These are phyloP conservation scores for Malassezia furfur DNA, from an alignment of 1,284 basidiomycete species.

Conservation along the genomic window DNA sequence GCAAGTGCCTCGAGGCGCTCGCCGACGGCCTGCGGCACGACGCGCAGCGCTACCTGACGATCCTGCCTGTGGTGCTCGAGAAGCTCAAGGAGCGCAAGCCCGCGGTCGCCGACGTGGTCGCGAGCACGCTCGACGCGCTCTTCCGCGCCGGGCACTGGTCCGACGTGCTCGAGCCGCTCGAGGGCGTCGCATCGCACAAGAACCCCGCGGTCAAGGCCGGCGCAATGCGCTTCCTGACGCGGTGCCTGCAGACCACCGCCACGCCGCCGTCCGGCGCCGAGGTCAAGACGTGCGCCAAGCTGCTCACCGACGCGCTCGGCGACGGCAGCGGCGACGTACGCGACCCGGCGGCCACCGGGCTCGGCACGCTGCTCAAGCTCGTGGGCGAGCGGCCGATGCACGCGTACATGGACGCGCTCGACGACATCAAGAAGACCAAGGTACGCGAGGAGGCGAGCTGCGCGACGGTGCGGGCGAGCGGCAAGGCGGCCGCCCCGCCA, in stretches of 20 bases:
- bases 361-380: constrained; percentile 93
- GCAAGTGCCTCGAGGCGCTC: constrained; percentile 73
- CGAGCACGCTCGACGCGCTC: constrained; percentile 76
- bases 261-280: constrained; percentile 63
- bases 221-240: constrained; percentile 73
- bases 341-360: constrained; percentile 72
- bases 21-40: constrained; percentile 64
- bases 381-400: constrained; percentile 86
- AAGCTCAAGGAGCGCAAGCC: constrained; percentile 89
- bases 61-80: constrained; percentile 73
- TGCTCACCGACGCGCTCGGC: constrained; percentile 66
- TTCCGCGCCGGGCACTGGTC: constrained; percentile 66
- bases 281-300: constrained; percentile 73
- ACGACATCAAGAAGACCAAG: constrained; percentile 82
- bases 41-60: constrained; percentile 66
- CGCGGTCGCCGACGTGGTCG: constrained; percentile 79
- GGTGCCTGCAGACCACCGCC: constrained; percentile 63
- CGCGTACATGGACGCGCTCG: constrained; percentile 72
- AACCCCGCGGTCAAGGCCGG: constrained; percentile 96
- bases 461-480: neutral
- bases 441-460: constrained; percentile 67
- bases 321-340: constrained; percentile 85
- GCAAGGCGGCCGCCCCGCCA: neutral
- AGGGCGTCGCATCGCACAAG: constrained; percentile 71
- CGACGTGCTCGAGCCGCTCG: constrained; percentile 75